These are phyloP conservation scores for Whalleya microplaca DNA, from an alignment of 2,329 filamentous ascomycete species.

Conservation along the genomic window DNA sequence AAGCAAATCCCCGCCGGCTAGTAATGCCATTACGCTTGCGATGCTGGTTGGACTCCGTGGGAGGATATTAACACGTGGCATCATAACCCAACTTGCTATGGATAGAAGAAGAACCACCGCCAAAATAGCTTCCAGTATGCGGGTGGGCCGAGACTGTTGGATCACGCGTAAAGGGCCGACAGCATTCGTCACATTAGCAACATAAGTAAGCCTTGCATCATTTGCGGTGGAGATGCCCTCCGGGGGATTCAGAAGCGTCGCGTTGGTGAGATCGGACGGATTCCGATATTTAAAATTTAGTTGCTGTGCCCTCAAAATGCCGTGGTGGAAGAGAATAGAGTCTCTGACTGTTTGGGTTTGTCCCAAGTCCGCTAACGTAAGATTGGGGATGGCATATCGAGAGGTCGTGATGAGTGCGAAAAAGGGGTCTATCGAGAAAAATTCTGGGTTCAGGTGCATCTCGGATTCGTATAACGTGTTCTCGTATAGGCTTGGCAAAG, in stretches of 20 bases:
- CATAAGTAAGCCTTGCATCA: too few relatives aligned
- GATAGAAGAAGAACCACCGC: constrained; percentile 8
- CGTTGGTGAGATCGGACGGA: not conserved
- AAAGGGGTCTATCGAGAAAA: constrained; percentile 42
- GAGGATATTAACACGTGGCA: constrained; percentile 10
- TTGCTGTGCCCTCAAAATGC: constrained; percentile 41
- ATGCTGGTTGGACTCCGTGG: constrained; percentile 17
- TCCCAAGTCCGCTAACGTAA: constrained; percentile 27
- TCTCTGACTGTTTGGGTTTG: constrained; percentile 23
- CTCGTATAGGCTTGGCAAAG: too few relatives aligned
- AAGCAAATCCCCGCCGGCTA: constrained; percentile 18
- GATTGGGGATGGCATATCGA: constrained; percentile 36
- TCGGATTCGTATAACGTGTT: constrained; percentile 23
- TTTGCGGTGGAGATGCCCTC: not conserved
- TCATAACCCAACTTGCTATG: constrained; percentile 8
- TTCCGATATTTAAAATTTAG: constrained; percentile 15
- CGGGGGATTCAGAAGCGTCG: not conserved
- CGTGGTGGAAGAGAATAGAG: constrained; percentile 42
- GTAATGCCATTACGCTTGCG: constrained; percentile 14
- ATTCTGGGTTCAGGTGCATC: constrained; percentile 30
- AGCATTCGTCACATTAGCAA: too few relatives aligned
- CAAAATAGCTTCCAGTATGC: constrained; percentile 5
- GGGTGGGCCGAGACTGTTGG: not conserved
- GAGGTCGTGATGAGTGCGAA: constrained; percentile 42
- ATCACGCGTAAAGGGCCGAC: too few relatives aligned